These are phyloP conservation scores for Dryas drummondii DNA, from an alignment of 306 rosid genomes.

Conservation along the genomic window DNA sequence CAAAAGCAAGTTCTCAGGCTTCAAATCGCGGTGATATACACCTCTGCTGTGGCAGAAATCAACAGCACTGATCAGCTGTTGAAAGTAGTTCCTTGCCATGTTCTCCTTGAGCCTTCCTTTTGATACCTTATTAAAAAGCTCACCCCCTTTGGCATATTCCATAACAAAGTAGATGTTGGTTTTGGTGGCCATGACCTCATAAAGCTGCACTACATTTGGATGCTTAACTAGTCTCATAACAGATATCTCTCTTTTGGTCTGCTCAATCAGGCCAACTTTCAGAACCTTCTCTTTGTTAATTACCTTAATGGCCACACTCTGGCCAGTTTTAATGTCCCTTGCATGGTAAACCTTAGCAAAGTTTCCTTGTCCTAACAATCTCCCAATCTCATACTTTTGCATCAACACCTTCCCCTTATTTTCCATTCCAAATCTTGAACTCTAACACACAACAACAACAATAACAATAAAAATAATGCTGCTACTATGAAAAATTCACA, in stretches of 20 bases:
- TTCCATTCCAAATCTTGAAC: constrained; percentile 35
- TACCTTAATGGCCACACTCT: constrained; percentile 50
- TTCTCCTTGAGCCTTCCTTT: constrained; percentile 53
- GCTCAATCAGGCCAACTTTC: constrained; percentile 33
- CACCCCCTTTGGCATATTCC: constrained; percentile 60
- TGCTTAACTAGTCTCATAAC: constrained; percentile 45
- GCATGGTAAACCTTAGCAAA: constrained; percentile 60
- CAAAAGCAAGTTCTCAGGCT: constrained; percentile 54
- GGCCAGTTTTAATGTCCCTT: constrained; percentile 33
- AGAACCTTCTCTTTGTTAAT: constrained; percentile 43
- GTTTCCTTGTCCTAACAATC: constrained; percentile 54
- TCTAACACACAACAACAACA: neutral
- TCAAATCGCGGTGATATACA: constrained; percentile 58
- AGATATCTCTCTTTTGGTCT: constrained; percentile 43
- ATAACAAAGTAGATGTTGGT: constrained; percentile 48
- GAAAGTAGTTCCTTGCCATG: constrained; percentile 41
- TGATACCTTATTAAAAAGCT: constrained; percentile 40
- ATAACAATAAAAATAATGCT: neutral
- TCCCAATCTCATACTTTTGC: constrained; percentile 51
- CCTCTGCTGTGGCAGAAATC: constrained; percentile 65
- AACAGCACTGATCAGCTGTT: constrained; percentile 50
- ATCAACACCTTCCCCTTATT: constrained; percentile 39
- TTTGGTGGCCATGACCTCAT: constrained; percentile 55
- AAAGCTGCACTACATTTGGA: constrained; percentile 49
- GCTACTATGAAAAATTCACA: constrained; percentile 5